These are phyloP conservation scores for Apophysomyces sp. DNA, from an alignment of 371 early-diverging fungal species.

Conservation along the genomic window DNA sequence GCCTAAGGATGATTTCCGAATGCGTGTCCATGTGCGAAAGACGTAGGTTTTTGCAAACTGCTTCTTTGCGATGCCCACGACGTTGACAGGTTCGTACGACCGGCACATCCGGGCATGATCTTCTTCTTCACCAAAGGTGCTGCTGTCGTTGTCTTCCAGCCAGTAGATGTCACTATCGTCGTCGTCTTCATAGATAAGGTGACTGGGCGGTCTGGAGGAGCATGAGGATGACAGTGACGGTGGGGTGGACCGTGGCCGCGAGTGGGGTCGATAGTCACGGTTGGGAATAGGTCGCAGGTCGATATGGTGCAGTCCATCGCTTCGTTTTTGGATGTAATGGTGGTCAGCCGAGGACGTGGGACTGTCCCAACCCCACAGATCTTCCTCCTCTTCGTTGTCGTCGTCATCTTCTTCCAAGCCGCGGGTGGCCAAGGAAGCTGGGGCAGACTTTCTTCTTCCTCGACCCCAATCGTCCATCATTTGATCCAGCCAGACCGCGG, in stretches of 20 bases:
- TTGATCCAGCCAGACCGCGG: too few relatives aligned
- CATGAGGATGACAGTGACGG: background rate
- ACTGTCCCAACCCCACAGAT: background rate
- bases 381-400: background rate
- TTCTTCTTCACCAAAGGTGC: background rate
- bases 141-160: background rate
- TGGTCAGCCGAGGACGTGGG: background rate
- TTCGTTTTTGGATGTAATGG: background rate
- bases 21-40: background rate
- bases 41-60: background rate
- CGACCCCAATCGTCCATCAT: background rate
- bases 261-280: background rate
- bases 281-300: slow-evolving; percentile 20
- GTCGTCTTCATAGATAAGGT: background rate
- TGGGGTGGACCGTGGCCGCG: background rate
- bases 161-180: background rate
- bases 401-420: slow-evolving; percentile 62
- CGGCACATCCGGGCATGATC: background rate
- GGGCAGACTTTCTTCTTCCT: slow-evolving; percentile 89
- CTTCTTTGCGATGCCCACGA: background rate
- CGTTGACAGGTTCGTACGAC: background rate
- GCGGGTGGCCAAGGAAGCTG: slow-evolving; percentile 90
- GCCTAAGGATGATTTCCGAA: background rate
- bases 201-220: background rate
- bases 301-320: background rate